phyloP scores from a whole-genome alignment of 495 filamentous ascomycete species.

The Penicillium longicatenatum region DNA sequence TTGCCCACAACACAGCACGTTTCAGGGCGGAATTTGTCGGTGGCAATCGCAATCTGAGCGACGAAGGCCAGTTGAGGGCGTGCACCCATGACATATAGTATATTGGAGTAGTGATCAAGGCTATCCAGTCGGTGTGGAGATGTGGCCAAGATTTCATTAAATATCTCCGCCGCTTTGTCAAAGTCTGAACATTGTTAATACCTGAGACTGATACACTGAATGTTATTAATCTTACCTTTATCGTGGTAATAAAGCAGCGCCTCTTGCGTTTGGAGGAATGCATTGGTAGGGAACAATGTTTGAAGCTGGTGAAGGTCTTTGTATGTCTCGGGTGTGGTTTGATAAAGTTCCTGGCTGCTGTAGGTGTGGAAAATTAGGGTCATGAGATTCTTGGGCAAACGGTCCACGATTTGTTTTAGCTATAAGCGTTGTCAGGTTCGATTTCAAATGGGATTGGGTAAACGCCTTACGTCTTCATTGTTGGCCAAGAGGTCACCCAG shows the following conservation, averaged over 20 bases:
- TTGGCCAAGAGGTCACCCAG: slow-evolving; percentile 72
- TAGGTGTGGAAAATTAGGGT: slow-evolving; percentile 91
- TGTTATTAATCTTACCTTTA: slow-evolving; percentile 51
- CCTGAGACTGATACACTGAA: background rate
- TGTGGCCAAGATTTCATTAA: slow-evolving; percentile 73
- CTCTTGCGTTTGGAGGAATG: slow-evolving; percentile 86
- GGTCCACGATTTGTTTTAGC: slow-evolving; percentile 58
- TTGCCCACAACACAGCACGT: slow-evolving; percentile 97
- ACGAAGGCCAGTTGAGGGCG: slow-evolving; percentile 89
- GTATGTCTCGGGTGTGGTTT: slow-evolving; percentile 70
- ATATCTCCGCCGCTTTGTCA: slow-evolving; percentile 80
- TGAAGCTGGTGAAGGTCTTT: slow-evolving; percentile 74
- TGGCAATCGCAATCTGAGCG: slow-evolving; percentile 82
- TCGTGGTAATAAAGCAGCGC: slow-evolving; percentile 89
- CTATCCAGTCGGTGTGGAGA: slow-evolving; percentile 89
- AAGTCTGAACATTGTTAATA: slow-evolving; percentile 57
- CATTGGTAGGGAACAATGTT: slow-evolving; percentile 77
- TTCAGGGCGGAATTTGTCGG: slow-evolving; percentile 95
- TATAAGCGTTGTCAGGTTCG: slow-evolving; percentile 30
- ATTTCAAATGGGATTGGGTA: slow-evolving; percentile 3
- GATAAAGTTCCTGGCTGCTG: slow-evolving; percentile 87
- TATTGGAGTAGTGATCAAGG: slow-evolving; percentile 94
- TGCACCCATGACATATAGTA: slow-evolving; percentile 87
- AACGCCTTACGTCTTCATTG: slow-evolving; percentile 74
- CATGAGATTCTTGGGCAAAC: slow-evolving; percentile 87